Base-by-base conservation (phyloP, 345 rosid genomes). In the Kernera saxatilis region DNA sequence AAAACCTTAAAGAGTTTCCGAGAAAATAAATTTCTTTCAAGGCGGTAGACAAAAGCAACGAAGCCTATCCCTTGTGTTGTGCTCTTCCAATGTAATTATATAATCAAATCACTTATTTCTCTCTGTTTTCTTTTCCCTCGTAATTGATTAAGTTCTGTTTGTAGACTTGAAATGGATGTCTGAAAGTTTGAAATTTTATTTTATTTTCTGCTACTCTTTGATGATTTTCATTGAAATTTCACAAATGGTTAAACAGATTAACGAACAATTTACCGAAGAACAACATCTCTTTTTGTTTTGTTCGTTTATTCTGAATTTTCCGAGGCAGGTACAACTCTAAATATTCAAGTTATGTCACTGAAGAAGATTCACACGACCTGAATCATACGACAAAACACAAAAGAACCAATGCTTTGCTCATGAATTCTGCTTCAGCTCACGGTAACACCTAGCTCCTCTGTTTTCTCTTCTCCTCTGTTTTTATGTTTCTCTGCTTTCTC, bases 351-450 rank as follows among this genome's bases (percentile, higher is more conserved):
- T 10, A 56, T 4, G 29, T 33, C 35, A 49, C 69, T 2, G 82
- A 81, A 43, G 73, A 78, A 64, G 69, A 67, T 29, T 66, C 6
- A 8, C 44, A 62, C 30, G 76, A 80, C 22, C 64, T 59, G 37
- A 50, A 18, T 39, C 33, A 57, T 61, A 64, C 71, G 10, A 52
- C 69, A 36, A 78, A 70, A 74, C 78, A 49, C 37, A 83, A 58
- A 64, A 79, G 72, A 72, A 39, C 39, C n/a, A 48, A 75, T 19
- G 59, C 70, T 44, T 75, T 30, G 29, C 40, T 84, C 51, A 23
- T 73, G 48, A 78, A 85, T 48, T 86, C 83, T 52, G 73, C 81
- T 71, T 89, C 96, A 46, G 83, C 89, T 39, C 75, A 74, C 63
- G 96, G 96, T 86, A 81, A 64, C 11, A 63, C 23, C 25, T 14